Evolutionary conservation across 805 yeast genomes (phyloP).

Genomic region (Wickerhamiella cacticola): DNA sequence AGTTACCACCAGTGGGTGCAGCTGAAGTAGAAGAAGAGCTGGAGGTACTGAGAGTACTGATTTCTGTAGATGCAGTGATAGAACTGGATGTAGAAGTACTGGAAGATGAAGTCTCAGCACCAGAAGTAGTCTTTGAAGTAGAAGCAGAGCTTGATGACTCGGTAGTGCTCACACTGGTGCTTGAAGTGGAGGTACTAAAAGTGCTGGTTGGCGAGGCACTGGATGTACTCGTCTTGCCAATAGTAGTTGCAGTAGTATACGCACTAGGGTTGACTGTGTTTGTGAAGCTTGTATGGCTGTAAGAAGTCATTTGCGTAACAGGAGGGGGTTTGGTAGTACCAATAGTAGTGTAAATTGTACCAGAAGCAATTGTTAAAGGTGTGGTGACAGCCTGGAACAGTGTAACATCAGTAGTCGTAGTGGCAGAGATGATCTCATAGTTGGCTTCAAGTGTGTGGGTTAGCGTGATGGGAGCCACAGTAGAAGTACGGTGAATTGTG

Average conservation of each 20-base stretch:
- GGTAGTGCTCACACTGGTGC: neutral
- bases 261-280: constrained; percentile 28
- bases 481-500: constrained; percentile 10
- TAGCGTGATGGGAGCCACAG: neutral
- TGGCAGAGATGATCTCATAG: constrained; percentile 15
- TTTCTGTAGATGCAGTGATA: neutral
- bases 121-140: constrained; percentile 2
- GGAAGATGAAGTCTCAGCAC: neutral
- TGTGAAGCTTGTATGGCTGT: constrained; percentile 25
- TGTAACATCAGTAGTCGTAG: constrained; percentile 23
- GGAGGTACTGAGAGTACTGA: constrained; percentile 1
- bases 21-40: constrained; percentile 15
- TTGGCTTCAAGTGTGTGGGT: constrained; percentile 15
- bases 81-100: constrained; percentile 7
- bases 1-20: constrained; percentile 18
- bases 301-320: constrained; percentile 25
- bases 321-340: constrained; percentile 27
- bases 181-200: neutral
- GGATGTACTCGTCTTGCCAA: constrained; percentile 7
- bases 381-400: constrained; percentile 26
- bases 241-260: constrained; percentile 20
- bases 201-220: constrained; percentile 6
- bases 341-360: constrained; percentile 26
- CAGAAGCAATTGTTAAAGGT: constrained; percentile 27
- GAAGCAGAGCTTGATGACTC: constrained; percentile 6